A percentile compares a stretch with the other conserved stretches of the same genome.
phyloP scores from a whole-genome alignment of 2,329 filamentous ascomycete genomes.

The Seiridium unicorne region DNA sequence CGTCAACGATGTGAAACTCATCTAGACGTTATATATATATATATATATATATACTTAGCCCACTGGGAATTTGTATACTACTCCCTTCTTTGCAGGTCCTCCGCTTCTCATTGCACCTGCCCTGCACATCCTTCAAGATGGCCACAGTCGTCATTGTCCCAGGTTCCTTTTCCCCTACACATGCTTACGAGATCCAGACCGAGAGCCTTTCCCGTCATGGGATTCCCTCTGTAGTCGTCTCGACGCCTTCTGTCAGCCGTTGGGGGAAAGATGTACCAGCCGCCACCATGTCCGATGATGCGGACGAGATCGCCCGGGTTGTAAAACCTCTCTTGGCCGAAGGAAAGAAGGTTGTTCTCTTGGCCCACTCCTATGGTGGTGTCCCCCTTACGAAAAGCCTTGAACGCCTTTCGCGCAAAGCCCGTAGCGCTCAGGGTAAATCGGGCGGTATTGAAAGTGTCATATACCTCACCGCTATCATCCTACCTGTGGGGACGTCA shows the following conservation, averaged over 20 bases:
- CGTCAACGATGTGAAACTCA: too few species aligned
- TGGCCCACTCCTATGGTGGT: conserved; percentile 25
- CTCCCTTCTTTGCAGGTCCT: too few species aligned
- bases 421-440: conserved; percentile 29
- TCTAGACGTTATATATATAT: too few species aligned
- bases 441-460: conserved; percentile 34
- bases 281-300: conserved; percentile 31
- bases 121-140: too few species aligned
- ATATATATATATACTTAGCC: too few species aligned
- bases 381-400: conserved; percentile 26
- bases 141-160: too few species aligned
- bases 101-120: too few species aligned
- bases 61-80: too few species aligned
- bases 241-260: not conserved
- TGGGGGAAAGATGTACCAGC: conserved; percentile 10
- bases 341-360: conserved; percentile 21
- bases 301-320: conserved; percentile 27
- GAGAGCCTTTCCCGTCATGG: conserved; percentile 15
- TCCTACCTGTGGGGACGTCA: conserved; percentile 3
- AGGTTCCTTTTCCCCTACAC: too few species aligned
- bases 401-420: conserved; percentile 29
- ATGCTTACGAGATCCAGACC: conserved; percentile 17
- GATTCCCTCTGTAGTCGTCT: not conserved
- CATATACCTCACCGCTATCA: conserved; percentile 28
- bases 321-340: conserved; percentile 32